Conservation (phyloP, 2,329 filamentous ascomycete species). For the Xylariaceae sp. region DNA sequence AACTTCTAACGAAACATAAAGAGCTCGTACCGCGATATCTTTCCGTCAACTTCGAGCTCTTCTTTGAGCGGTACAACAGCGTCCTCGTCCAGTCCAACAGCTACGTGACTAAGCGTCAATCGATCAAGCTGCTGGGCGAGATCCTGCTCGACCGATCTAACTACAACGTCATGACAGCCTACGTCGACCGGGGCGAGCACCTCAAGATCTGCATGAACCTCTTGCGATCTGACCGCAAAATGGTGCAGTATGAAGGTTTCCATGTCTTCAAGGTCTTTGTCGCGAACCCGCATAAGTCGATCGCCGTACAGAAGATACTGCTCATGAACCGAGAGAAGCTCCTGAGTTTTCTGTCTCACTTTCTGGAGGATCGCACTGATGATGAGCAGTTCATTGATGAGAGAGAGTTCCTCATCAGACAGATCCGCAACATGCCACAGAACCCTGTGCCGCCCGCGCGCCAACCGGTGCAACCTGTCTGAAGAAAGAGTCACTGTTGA, state of each 20-base stretch:
- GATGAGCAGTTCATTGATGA: slow-evolving; percentile 99
- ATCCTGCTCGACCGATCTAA: slow-evolving; percentile 92
- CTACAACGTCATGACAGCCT: slow-evolving; percentile 96
- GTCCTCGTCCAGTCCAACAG: slow-evolving; percentile 86
- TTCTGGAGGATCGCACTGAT: slow-evolving; percentile 90
- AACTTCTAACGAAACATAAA: slow-evolving; percentile 93
- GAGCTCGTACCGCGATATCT: slow-evolving; percentile 84
- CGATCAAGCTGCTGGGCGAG: slow-evolving; percentile 94
- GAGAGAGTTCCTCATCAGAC: slow-evolving; percentile 93
- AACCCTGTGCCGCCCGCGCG: slow-evolving; percentile 52
- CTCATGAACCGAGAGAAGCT: slow-evolving; percentile 94
- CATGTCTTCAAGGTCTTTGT: slow-evolving; percentile 99
- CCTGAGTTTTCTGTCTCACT: slow-evolving; percentile 81
- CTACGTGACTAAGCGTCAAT: slow-evolving; percentile 97
- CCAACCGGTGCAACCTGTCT: slow-evolving; percentile 27
- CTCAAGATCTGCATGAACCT: slow-evolving; percentile 99
- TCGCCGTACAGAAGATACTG: slow-evolving; percentile 90
- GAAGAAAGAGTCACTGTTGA: too few species aligned
- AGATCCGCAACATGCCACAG: slow-evolving; percentile 70
- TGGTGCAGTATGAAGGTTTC: slow-evolving; percentile 99
- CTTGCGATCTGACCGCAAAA: slow-evolving; percentile 89
- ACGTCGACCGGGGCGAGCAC: slow-evolving; percentile 92
- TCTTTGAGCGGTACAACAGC: slow-evolving; percentile 88
- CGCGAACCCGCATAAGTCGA: slow-evolving; percentile 96
- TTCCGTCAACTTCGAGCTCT: slow-evolving; percentile 83